Conservation (phyloP, 495 filamentous ascomycete genomes). For the Neurospora pannonica region DNA sequence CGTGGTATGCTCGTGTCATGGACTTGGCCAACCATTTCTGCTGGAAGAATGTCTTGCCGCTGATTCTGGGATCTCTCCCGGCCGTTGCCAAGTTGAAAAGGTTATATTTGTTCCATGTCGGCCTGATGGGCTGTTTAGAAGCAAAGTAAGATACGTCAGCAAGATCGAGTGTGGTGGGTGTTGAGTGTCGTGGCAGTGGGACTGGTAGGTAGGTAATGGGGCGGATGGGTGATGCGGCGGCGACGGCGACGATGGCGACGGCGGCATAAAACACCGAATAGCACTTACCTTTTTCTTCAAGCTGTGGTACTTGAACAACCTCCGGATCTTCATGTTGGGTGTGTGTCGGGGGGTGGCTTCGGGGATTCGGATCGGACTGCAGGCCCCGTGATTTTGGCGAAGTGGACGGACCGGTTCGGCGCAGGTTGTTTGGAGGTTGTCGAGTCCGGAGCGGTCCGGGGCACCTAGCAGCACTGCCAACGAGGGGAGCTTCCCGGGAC, state of each 20-base stretch:
- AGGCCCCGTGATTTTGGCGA: background rate
- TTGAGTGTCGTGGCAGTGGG: background rate
- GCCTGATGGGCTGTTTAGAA: conserved; percentile 67
- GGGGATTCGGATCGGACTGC: conserved; percentile 6
- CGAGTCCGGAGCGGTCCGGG: background rate
- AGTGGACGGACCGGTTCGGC: background rate
- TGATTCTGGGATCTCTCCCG: conserved; percentile 4
- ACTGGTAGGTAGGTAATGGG: background rate
- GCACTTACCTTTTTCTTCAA: conserved; percentile 51
- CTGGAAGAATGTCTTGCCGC: conserved; percentile 72
- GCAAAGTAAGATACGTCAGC: background rate
- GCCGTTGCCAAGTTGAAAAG: conserved; percentile 70
- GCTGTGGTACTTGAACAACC: conserved; percentile 45
- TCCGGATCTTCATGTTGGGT: conserved; percentile 44
- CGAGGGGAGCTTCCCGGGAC: background rate
- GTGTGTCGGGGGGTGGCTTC: background rate
- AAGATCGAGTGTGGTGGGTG: background rate
- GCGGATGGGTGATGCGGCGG: background rate
- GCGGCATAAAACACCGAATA: background rate
- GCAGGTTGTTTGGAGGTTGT: background rate
- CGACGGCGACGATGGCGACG: background rate
- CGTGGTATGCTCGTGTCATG: conserved; percentile 75
- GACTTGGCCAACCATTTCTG: conserved; percentile 94
- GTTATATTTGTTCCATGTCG: conserved; percentile 97
- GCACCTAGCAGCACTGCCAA: background rate